Conservation (phyloP, 768 basidiomycete genomes). For the Trametes sanguinea region DNA sequence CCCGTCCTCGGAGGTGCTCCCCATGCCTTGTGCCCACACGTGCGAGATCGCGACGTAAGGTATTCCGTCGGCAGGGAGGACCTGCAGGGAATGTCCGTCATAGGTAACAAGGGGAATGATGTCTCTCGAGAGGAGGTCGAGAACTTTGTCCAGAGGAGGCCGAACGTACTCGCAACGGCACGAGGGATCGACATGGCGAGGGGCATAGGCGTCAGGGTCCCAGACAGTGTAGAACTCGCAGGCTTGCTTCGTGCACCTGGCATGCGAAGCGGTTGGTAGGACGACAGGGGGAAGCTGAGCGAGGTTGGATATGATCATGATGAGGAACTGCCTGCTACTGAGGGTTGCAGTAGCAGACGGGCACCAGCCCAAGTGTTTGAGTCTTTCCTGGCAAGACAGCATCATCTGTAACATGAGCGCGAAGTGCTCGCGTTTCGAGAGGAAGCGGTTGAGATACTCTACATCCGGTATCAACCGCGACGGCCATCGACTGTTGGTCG, state of each 20-base stretch:
- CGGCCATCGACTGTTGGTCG: background rate
- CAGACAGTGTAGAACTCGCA: conserved; percentile 13
- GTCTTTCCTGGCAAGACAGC: background rate
- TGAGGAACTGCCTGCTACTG: background rate
- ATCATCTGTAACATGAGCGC: background rate
- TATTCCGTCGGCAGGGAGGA: background rate
- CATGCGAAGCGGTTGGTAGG: conserved; percentile 2
- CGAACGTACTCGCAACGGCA: conserved; percentile 7
- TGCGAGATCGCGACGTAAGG: conserved; percentile 9
- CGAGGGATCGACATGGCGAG: conserved; percentile 5
- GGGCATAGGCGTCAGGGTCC: background rate
- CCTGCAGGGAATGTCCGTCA: background rate
- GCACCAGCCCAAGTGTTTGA: conserved; percentile 4
- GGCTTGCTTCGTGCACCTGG: background rate
- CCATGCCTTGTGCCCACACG: conserved; percentile 9
- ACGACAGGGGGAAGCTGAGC: background rate
- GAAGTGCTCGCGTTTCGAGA: background rate
- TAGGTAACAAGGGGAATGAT: background rate
- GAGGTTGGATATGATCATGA: conserved; percentile 1
- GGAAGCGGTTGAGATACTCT: background rate
- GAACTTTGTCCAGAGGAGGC: conserved; percentile 10
- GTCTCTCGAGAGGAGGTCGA: background rate
- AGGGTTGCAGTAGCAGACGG: background rate
- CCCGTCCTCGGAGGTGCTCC: conserved; percentile 18
- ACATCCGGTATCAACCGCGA: background rate